These are phyloP conservation scores for Aquilaria sinensis DNA, from an alignment of 345 rosid species.

Conservation along the genomic window DNA sequence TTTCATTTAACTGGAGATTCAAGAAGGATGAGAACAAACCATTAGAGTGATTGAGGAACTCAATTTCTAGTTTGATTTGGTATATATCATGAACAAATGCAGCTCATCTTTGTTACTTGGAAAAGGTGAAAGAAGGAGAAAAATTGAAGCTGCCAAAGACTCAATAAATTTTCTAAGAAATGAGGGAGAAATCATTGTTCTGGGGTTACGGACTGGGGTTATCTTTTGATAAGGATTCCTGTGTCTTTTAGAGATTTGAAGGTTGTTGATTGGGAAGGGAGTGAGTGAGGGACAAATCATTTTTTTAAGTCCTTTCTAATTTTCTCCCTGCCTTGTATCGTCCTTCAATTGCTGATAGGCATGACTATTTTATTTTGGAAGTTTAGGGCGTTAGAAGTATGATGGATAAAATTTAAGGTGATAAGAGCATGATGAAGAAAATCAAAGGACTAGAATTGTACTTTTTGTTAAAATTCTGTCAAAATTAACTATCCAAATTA, in stretches of 20 bases:
- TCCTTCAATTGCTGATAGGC: too few species aligned
- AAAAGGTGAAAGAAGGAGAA: slow-evolving; percentile 56
- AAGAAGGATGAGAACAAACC: slow-evolving; percentile 29
- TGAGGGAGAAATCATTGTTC: slow-evolving; percentile 20
- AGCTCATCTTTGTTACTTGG: slow-evolving; percentile 34
- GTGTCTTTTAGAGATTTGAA: slow-evolving; percentile 22
- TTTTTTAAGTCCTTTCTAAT: not conserved
- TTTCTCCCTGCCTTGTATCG: too few species aligned
- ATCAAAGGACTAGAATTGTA: too few species aligned
- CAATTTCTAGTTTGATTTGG: slow-evolving; percentile 41
- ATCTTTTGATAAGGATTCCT: slow-evolving; percentile 13
- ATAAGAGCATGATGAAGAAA: too few species aligned
- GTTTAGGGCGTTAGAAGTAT: too few species aligned
- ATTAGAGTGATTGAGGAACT: slow-evolving; percentile 64
- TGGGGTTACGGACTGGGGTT: slow-evolving; percentile 9
- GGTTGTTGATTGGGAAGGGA: slow-evolving; percentile 20
- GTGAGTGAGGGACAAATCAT: slow-evolving; percentile 33
- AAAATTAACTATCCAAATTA: too few species aligned
- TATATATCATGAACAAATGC: not conserved
- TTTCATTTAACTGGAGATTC: not conserved
- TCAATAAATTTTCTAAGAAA: slow-evolving; percentile 31
- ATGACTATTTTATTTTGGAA: too few species aligned
- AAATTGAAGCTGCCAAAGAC: slow-evolving; percentile 66
- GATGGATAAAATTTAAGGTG: too few species aligned
- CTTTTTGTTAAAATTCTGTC: too few species aligned